Evolutionary conservation across 805 yeast genomes (phyloP).

Genomic region (Soucietia sequanensis): DNA sequence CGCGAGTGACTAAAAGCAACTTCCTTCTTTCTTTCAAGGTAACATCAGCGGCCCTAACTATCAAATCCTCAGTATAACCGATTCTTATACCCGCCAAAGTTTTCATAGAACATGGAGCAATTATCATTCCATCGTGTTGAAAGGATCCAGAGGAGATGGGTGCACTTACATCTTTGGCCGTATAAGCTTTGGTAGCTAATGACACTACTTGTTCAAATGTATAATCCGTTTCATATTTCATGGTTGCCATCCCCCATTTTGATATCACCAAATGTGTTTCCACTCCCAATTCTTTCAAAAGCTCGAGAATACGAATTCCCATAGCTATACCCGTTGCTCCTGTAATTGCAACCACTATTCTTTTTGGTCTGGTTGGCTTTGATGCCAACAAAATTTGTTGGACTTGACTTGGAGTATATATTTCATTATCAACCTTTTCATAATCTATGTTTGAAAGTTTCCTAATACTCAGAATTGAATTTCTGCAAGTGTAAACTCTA

Average conservation of each 20-base stretch:
- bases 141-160: constrained; percentile 25
- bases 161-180: constrained; percentile 22
- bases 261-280: constrained; percentile 24
- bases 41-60: constrained; percentile 26
- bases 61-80: constrained; percentile 25
- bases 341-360: constrained; percentile 24
- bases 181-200: constrained; percentile 15
- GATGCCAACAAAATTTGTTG: too few species aligned
- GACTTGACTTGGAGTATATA: too few species aligned
- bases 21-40: constrained; percentile 22
- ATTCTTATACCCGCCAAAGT: constrained; percentile 22
- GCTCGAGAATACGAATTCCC: constrained; percentile 18
- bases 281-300: constrained; percentile 11
- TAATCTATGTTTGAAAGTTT: too few species aligned
- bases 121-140: constrained; percentile 28
- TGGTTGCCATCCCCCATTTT: constrained; percentile 26
- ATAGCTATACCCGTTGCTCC: constrained; percentile 25
- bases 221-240: constrained; percentile 25
- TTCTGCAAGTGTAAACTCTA: too few species aligned
- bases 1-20: constrained; percentile 20
- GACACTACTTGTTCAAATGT: constrained; percentile 12
- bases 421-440: too few species aligned
- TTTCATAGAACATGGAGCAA: constrained; percentile 28
- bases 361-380: constrained; percentile 11
- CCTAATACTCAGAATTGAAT: too few species aligned